phyloP scores from a whole-genome alignment of 495 filamentous ascomycete genomes.

The Delitschia confertaspora region DNA sequence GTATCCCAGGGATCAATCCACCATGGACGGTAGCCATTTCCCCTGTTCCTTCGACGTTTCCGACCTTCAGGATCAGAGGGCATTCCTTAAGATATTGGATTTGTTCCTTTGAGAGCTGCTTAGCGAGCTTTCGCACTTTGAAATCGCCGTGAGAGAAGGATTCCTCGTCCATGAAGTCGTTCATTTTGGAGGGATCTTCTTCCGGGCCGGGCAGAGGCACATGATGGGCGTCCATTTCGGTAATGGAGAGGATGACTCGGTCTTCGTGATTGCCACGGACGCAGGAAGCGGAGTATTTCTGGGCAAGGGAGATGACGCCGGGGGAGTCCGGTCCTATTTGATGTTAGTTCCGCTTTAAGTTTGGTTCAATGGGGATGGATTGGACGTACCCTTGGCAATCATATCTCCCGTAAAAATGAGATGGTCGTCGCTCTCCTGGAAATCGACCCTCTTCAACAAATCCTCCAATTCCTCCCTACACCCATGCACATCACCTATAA shows the following conservation, averaged over 20 bases:
- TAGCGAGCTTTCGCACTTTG: conserved; percentile 43
- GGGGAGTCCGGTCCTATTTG: conserved; percentile 57
- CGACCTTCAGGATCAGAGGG: conserved; percentile 67
- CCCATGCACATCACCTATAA: conserved; percentile 89
- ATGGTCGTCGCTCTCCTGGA: conserved; percentile 57
- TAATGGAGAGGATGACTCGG: conserved; percentile 51
- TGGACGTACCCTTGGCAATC: conserved; percentile 57
- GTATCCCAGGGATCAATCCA: conserved; percentile 66
- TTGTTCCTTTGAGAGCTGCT: conserved; percentile 49
- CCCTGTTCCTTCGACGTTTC: conserved; percentile 47
- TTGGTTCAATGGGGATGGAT: background rate
- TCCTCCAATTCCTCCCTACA: conserved; percentile 56
- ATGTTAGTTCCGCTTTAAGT: conserved; percentile 31
- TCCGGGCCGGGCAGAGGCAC: conserved; percentile 15
- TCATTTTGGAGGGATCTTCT: conserved; percentile 5
- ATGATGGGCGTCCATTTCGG: conserved; percentile 24
- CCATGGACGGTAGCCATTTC: conserved; percentile 72
- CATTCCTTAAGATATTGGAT: conserved; percentile 59
- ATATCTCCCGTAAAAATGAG: conserved; percentile 77
- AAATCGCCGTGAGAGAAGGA: conserved; percentile 36
- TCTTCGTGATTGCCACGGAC: conserved; percentile 96
- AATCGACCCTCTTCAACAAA: conserved; percentile 60
- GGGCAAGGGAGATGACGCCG: conserved; percentile 68
- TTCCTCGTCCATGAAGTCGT: conserved; percentile 28
- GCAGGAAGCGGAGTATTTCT: conserved; percentile 58